These are phyloP conservation scores for Aspergillus panamensis DNA, from an alignment of 495 filamentous ascomycete species.

Conservation along the genomic window DNA sequence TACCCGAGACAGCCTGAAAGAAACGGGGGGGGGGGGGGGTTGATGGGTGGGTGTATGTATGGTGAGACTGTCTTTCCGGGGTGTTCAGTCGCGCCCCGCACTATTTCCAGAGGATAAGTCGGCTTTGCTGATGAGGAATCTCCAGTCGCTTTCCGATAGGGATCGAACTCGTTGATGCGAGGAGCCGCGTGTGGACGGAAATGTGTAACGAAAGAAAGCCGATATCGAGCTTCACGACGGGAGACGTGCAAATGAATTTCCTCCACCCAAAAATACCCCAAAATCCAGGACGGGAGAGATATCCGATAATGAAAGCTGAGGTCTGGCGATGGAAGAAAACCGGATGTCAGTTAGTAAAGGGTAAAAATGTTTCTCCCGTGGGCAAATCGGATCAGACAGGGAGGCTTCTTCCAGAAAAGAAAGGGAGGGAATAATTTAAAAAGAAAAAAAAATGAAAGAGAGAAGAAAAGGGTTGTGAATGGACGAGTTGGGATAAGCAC, in stretches of 20 bases:
- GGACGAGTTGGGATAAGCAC: not conserved
- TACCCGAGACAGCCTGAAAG: conserved; percentile 9
- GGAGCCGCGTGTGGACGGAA: conserved; percentile 16
- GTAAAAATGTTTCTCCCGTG: conserved; percentile 6
- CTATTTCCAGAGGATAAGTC: not conserved
- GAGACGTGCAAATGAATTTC: conserved; percentile 1
- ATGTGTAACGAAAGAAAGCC: conserved; percentile 9
- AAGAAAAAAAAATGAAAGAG: conserved; percentile 7
- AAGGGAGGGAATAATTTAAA: not conserved
- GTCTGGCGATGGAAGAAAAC: not conserved
- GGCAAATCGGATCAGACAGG: not conserved
- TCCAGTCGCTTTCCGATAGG: conserved; percentile 13
- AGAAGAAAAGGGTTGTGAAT: not conserved
- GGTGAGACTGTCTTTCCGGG: conserved; percentile 4
- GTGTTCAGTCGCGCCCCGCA: not conserved
- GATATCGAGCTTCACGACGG: conserved; percentile 3
- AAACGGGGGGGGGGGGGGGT: not conserved
- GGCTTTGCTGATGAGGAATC: not conserved
- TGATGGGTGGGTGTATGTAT: not conserved
- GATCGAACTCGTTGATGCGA: conserved; percentile 16
- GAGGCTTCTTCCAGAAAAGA: not conserved
- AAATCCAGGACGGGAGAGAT: conserved; percentile 6
- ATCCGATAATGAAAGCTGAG: conserved; percentile 17
- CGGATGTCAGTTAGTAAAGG: not conserved
- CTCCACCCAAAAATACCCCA: not conserved